These are phyloP conservation scores for Aureoboletus auriporus DNA, from an alignment of 768 basidiomycete genomes.

Conservation along the genomic window DNA sequence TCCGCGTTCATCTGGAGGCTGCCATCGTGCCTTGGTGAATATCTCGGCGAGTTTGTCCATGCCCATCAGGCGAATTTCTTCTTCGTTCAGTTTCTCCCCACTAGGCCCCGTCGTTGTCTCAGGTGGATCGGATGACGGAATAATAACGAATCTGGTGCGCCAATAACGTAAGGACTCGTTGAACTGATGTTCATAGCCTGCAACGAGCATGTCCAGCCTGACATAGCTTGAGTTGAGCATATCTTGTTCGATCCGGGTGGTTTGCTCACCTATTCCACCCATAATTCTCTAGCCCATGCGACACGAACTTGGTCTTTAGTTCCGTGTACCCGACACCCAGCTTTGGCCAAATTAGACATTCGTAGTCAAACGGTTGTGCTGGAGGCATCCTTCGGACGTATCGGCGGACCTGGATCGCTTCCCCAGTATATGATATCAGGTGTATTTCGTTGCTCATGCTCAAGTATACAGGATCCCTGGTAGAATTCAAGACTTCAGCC, in stretches of 20 bases:
- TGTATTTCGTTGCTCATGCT: conserved; percentile 97
- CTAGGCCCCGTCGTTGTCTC: conserved; percentile 50
- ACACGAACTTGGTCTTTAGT: conserved; percentile 66
- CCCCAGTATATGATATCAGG: conserved; percentile 86
- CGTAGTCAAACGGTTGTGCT: conserved; percentile 67
- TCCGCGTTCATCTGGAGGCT: conserved; percentile 39
- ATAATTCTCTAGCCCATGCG: conserved; percentile 78
- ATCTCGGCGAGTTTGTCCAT: conserved; percentile 90
- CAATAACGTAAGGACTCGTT: conserved; percentile 86
- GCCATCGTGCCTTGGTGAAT: conserved; percentile 83
- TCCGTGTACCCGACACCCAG: conserved; percentile 85
- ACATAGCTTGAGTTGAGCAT: neutral
- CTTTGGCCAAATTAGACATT: conserved; percentile 93
- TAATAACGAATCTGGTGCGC: conserved; percentile 90
- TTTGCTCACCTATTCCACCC: conserved; percentile 75
- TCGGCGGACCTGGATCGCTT: conserved; percentile 81
- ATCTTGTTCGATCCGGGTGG: neutral
- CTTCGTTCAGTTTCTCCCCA: conserved; percentile 77
- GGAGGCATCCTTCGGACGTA: conserved; percentile 74
- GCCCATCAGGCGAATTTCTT: conserved; percentile 84
- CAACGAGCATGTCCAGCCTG: conserved; percentile 82
- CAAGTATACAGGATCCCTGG: conserved; percentile 76
- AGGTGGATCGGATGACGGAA: conserved; percentile 77
- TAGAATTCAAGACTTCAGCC: conserved; percentile 57
- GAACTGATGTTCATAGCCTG: conserved; percentile 77